Evolutionary conservation across 75 land plant species (phyloP).

Genomic region (Adiantum capillusveneris): DNA sequence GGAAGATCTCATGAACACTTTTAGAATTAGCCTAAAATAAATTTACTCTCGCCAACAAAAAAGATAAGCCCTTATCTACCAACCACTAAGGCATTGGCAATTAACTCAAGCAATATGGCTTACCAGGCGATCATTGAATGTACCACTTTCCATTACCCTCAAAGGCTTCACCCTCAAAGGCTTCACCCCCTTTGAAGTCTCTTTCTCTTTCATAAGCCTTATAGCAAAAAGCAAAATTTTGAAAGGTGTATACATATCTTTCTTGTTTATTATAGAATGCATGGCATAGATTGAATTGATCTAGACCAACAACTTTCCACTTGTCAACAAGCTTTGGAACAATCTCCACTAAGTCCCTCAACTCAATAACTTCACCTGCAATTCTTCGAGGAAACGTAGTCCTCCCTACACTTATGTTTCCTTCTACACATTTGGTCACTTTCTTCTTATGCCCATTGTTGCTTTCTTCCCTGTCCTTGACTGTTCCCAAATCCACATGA

Average conservation of each 20-base stretch:
- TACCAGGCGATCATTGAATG: conserved; percentile 98
- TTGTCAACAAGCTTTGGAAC: conserved; percentile 84
- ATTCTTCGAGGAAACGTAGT: conserved; percentile 89
- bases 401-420: conserved; percentile 99
- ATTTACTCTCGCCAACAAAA: neutral
- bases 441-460: conserved; percentile 43
- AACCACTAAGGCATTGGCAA: too few relatives aligned
- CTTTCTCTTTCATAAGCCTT: conserved; percentile 95
- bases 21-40: neutral
- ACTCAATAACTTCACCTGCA: conserved; percentile 90
- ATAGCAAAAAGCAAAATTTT: conserved; percentile 98
- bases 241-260: conserved; percentile 97
- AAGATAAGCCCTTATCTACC: too few relatives aligned
- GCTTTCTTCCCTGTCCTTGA: conserved; percentile 15
- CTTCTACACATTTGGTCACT: conserved; percentile 94
- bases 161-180: too few relatives aligned
- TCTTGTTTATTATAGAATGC: conserved; percentile 94
- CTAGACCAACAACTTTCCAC: conserved; percentile 80
- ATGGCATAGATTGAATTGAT: conserved; percentile 87
- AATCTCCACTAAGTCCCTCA: conserved; percentile 88
- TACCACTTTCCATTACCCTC: conserved; percentile 96
- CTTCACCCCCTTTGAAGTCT: conserved; percentile 79
- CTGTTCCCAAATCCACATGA: conserved; percentile 70
- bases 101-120: neutral
- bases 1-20: conserved; percentile 98